Evolutionary conservation across 805 yeast genomes (phyloP).

Genomic region (Zygosaccharomyces kombuchaensis): DNA sequence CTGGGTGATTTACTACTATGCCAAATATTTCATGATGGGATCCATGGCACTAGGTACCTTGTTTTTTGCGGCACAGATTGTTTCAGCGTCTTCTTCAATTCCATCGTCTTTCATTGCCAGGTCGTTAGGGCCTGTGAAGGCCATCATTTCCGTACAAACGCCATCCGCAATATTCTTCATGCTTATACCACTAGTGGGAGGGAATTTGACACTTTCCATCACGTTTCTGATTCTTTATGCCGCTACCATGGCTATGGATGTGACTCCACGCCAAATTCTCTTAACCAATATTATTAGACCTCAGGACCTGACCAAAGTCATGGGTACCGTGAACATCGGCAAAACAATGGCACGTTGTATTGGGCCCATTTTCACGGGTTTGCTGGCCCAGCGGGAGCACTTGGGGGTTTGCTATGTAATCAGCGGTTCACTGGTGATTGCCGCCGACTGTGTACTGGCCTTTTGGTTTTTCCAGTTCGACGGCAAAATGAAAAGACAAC

Average conservation of each 20-base stretch:
- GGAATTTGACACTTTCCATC: slow-evolving; percentile 42
- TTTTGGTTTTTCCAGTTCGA: slow-evolving; percentile 35
- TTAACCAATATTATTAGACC: slow-evolving; percentile 62
- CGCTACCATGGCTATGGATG: slow-evolving; percentile 77
- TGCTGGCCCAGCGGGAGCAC: slow-evolving; percentile 49
- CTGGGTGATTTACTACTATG: slow-evolving; percentile 83
- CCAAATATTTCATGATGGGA: slow-evolving; percentile 47
- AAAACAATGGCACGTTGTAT: slow-evolving; percentile 80
- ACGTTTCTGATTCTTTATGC: slow-evolving; percentile 50
- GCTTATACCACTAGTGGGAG: slow-evolving; percentile 45
- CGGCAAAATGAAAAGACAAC: slow-evolving; percentile 24
- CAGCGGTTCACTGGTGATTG: slow-evolving; percentile 44
- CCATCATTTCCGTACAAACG: slow-evolving; percentile 67
- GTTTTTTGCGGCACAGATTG: slow-evolving; percentile 58
- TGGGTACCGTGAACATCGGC: slow-evolving; percentile 83
- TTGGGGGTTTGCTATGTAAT: slow-evolving; percentile 51
- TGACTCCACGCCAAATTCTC: slow-evolving; percentile 82
- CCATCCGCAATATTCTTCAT: slow-evolving; percentile 70
- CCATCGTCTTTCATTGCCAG: slow-evolving; percentile 73
- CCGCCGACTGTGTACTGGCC: slow-evolving; percentile 36
- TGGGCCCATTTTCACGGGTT: slow-evolving; percentile 79
- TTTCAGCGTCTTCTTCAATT: slow-evolving; percentile 64
- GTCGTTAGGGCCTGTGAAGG: slow-evolving; percentile 69
- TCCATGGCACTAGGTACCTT: slow-evolving; percentile 61
- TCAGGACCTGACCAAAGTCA: slow-evolving; percentile 63